Evolutionary conservation across 2,329 filamentous ascomycete species (phyloP), one percentile per base, ranked within the genome.

Genomic region (Calonectria pseudoreteaudii): DNA sequence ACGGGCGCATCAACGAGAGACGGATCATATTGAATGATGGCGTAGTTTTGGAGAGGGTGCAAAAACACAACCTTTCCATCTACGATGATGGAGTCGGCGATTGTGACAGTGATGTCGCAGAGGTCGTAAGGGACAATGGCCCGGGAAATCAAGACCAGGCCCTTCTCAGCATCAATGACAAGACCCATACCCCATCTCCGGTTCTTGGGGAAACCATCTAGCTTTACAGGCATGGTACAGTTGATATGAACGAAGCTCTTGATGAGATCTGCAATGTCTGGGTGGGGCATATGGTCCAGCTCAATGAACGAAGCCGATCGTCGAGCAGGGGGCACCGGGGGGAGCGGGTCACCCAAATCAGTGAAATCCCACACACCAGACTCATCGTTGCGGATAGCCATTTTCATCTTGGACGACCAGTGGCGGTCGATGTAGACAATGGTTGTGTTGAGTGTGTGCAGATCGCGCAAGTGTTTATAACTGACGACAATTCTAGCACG

Each of bases 141-240:
- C 82, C 97, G 89, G 1, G 97, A 98, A 69, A 98, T 96, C 73
- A 98, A 91, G 9, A 99, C 97, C 23, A 99, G 89, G 23, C 97
- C 97, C 86, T 98, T 96, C 74, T 97, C 95, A 0, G 97, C 97
- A 85, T 99, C 97, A 75, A 99, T 94, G n/a, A 99, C 96, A 47
- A 99, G 87, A 49, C 97, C 97, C 89, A 98, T 98, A 0, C 97
- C 97, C 86, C 95, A 97, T 86, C 98, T 97, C 64, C 95, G 91
- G 78, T 97, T 95, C 84, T 97, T 95, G 8, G 97, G 97, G 83
- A 98, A 99, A n/a, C 97, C 97, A 83, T 99, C 97, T 13, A 99
- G 90, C 88, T 98, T 98, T 75, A 99, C 88, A 0, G 97, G 97
- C 93, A 99, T 96, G 30, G 93, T 94, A 80, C 96, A 98, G 76